Base-by-base conservation (phyloP, 2,329 filamentous ascomycete species). In the Claviceps pazoutovae region DNA sequence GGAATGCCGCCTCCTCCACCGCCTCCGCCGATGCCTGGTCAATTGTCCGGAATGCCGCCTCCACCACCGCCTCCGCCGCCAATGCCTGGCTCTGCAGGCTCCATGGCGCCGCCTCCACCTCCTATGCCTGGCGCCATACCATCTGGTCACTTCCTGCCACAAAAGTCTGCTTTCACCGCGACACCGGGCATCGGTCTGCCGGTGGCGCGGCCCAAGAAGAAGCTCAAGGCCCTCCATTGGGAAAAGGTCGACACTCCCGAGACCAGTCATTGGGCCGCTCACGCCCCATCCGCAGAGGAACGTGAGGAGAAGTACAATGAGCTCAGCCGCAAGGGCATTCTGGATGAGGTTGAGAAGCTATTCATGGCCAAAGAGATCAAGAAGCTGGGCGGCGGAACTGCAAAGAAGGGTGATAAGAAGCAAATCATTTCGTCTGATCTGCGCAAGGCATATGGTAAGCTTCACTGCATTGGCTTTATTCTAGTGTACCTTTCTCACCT, bases 201-300 rank as follows among this genome's bases (percentile, higher is more conserved):
- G 38, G 86, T 89, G 55, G 87, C 89, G 50, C 77, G 91, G 60
- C 89, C 93, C 21, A 97, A 96, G 79, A 97, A 95, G 82, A 98
- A 97, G 76, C 88, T 98, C 68, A 98, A 98, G 80, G 91, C 91
- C 54, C 77, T 98, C 59, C 93, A 98, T 72, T 97, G 93, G 91
- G 93, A 98, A 71, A 97, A 97, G 74, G 88, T 98, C 51, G 93
- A 98, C 68, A 80, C 86, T 50, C 87, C 89, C 21, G 82, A 93
- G 65, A 86, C 88, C 49, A 96, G 91, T 51, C 87, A 96, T 60
- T 97, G 91, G 91, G 90, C 89, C 37, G 78, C 81, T 7, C 88
- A 95, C 66, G 80, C 86, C 34, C 85, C 88, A 5, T 94, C 88
- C n/a, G 80, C 83, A 4, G 84, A 94, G 64, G 86, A 86, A 55